Conservation (phyloP, 768 basidiomycete genomes). For the Collybia sordida region DNA sequence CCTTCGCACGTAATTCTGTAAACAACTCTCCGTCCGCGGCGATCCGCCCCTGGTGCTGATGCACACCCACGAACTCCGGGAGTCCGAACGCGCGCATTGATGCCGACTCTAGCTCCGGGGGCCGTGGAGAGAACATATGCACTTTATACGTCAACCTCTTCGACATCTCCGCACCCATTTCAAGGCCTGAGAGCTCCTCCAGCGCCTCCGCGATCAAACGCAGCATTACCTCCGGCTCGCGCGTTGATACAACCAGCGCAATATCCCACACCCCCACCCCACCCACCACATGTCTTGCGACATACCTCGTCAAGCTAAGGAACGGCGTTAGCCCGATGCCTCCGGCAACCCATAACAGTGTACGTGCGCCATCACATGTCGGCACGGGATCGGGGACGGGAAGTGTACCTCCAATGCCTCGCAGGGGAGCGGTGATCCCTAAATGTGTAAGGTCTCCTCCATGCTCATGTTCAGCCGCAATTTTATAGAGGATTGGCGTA, state of each 20-base stretch:
- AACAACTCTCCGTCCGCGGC: constrained; percentile 2
- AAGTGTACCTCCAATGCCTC: constrained; percentile 5
- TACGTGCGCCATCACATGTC: constrained; percentile 1
- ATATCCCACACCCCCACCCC: constrained; percentile 6
- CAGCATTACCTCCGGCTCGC: constrained; percentile 8
- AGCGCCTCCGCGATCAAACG: constrained; percentile 4
- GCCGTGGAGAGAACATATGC: constrained; percentile 3
- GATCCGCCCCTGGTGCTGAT: background rate
- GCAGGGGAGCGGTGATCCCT: constrained; percentile 1
- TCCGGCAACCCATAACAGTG: constrained; percentile 8
- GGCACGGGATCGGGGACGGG: constrained; percentile 4
- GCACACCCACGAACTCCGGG: background rate
- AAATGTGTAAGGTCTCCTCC: background rate
- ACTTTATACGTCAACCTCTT: no score
- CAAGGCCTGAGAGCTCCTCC: background rate
- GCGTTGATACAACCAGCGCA: constrained; percentile 6
- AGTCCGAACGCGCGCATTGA: background rate
- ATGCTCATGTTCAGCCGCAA: background rate
- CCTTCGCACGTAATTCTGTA: background rate
- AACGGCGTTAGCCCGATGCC: constrained; percentile 10
- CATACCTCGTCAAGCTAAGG: constrained; percentile 5
- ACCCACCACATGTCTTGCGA: background rate
- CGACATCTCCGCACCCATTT: background rate
- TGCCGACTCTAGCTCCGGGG: no score
- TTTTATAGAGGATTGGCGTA: constrained; percentile 6